Percentiles rank a stretch among this genome's conserved stretches.
These are phyloP conservation scores for Sugiyamaella xylanicola DNA, from an alignment of 1,139 yeast species.

Conservation along the genomic window DNA sequence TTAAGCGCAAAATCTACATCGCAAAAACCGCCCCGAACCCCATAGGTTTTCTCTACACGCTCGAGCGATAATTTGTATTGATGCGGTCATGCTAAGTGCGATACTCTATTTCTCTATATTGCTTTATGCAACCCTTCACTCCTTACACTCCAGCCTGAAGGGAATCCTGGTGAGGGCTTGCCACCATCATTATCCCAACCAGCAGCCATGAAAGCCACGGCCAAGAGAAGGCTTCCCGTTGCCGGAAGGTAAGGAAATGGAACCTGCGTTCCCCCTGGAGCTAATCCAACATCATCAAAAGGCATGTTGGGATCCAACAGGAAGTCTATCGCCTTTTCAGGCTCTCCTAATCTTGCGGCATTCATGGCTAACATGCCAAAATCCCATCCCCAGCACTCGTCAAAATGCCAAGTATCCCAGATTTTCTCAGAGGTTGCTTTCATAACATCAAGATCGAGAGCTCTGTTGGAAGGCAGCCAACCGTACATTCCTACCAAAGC, in stretches of 20 bases:
- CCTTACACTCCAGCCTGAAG: slow-evolving; percentile 18
- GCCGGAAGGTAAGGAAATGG: slow-evolving; percentile 23
- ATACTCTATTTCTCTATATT: neutral
- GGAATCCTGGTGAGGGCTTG: slow-evolving; percentile 19
- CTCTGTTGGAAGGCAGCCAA: slow-evolving; percentile 17
- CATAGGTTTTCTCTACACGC: no score
- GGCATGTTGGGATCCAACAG: slow-evolving; percentile 20
- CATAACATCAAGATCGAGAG: slow-evolving; percentile 18
- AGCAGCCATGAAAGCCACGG: slow-evolving; percentile 23
- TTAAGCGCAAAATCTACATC: no score
- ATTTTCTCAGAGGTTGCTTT: slow-evolving; percentile 20
- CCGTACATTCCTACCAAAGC: slow-evolving; percentile 23
- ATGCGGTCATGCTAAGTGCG: no score
- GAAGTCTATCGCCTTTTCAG: slow-evolving; percentile 20
- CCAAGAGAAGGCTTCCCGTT: slow-evolving; percentile 21
- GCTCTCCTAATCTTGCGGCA: slow-evolving; percentile 22
- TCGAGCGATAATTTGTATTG: no score
- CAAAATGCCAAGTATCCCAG: slow-evolving; percentile 24
- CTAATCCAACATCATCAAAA: slow-evolving; percentile 24
- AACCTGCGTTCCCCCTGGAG: slow-evolving; percentile 21
- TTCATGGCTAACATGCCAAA: slow-evolving; percentile 24
- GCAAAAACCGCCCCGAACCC: no score
- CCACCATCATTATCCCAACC: slow-evolving; percentile 21
- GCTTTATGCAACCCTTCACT: slow-evolving; percentile 19
- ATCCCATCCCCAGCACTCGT: slow-evolving; percentile 25